These are phyloP conservation scores for Pleurotus tuoliensis DNA, from an alignment of 768 basidiomycete species.

Conservation along the genomic window DNA sequence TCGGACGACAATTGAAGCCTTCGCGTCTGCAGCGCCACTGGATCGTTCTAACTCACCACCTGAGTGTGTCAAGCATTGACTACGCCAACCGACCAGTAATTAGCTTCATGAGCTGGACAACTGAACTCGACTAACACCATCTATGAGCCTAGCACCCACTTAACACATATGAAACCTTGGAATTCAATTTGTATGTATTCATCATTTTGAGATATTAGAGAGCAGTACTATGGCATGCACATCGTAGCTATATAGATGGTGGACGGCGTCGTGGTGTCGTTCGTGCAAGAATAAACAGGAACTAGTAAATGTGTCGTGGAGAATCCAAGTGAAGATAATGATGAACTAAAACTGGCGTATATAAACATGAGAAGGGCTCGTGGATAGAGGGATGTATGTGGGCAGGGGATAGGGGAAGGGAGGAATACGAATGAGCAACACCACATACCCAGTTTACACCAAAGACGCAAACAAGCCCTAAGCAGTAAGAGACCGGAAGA, in stretches of 20 bases:
- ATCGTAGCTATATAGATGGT: slow-evolving; percentile 1
- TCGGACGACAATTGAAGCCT: too few species aligned
- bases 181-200: background rate
- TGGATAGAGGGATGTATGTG: background rate
- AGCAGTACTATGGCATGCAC: slow-evolving; percentile 6
- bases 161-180: background rate
- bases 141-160: background rate
- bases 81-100: too few species aligned
- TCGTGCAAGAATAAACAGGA: background rate
- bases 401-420: background rate
- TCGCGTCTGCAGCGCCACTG: too few species aligned
- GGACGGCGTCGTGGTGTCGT: background rate
- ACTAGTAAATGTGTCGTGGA: background rate
- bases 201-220: slow-evolving; percentile 4
- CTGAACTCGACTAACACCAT: too few species aligned
- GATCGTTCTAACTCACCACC: too few species aligned
- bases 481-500: background rate
- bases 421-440: background rate
- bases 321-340: slow-evolving; percentile 1
- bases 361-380: slow-evolving; percentile 3
- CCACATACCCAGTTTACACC: background rate
- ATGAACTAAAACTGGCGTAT: slow-evolving; percentile 5
- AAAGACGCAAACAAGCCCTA: background rate
- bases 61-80: too few species aligned
- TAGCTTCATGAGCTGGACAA: too few species aligned